Evolutionary conservation across 2,329 filamentous ascomycete species (phyloP).

Genomic region (Fusarium lateritium): DNA sequence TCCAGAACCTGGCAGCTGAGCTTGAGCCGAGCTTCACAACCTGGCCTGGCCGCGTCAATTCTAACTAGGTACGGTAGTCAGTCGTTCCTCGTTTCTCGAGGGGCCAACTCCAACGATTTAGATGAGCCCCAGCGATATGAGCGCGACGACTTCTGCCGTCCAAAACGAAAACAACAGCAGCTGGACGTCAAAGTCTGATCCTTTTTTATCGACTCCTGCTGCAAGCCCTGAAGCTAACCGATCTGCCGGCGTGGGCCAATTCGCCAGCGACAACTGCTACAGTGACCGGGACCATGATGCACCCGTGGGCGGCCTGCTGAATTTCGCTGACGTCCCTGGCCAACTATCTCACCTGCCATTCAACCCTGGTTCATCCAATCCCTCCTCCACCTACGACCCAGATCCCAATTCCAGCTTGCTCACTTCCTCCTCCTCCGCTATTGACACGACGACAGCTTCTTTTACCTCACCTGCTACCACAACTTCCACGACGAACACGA

Average conservation of each 20-base stretch:
- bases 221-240: slow-evolving; percentile 33
- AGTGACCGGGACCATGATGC: slow-evolving; percentile 49
- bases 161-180: slow-evolving; percentile 22
- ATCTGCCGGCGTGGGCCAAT: slow-evolving; percentile 40
- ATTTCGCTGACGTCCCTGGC: slow-evolving; percentile 50
- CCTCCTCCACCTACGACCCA: slow-evolving; percentile 45
- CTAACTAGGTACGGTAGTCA: slow-evolving; percentile 18
- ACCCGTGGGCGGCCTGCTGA: slow-evolving; percentile 47
- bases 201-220: slow-evolving; percentile 32
- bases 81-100: slow-evolving; percentile 36
- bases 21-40: slow-evolving; percentile 30
- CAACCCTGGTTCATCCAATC: slow-evolving; percentile 50
- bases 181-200: slow-evolving; percentile 24
- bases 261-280: slow-evolving; percentile 36
- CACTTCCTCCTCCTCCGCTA: slow-evolving; percentile 40
- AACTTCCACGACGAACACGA: slow-evolving; percentile 27
- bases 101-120: slow-evolving; percentile 43
- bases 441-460: slow-evolving; percentile 44
- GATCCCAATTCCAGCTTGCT: slow-evolving; percentile 46
- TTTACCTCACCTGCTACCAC: slow-evolving; percentile 34
- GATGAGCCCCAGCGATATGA: slow-evolving; percentile 44
- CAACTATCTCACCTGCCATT: slow-evolving; percentile 48
- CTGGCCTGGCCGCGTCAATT: slow-evolving; percentile 35
- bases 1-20: slow-evolving; percentile 26
- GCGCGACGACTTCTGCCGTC: slow-evolving; percentile 47